phyloP scores from a whole-genome alignment of 1,284 basidiomycete species.

The Fomitopsis betulina region DNA sequence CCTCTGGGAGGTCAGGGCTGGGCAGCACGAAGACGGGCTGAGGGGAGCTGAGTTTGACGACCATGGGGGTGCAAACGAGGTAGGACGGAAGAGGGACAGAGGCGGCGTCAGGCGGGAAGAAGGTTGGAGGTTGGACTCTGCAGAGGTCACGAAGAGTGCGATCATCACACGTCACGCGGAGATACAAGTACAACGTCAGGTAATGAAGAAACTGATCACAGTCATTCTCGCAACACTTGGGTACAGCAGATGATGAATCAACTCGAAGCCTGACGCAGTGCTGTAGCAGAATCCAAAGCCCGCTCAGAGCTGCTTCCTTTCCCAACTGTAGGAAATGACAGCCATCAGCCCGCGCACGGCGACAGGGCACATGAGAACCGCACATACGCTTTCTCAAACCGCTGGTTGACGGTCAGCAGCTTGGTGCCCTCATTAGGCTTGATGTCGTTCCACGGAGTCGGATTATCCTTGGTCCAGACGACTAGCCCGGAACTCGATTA shows the following conservation, averaged over 20 bases:
- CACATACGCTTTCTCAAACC: slow-evolving; percentile 64
- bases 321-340: slow-evolving; percentile 47
- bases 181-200: slow-evolving; percentile 28
- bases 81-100: slow-evolving; percentile 5
- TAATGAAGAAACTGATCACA: slow-evolving; percentile 30
- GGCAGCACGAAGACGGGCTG: slow-evolving; percentile 39
- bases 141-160: background rate
- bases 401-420: slow-evolving; percentile 62
- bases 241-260: background rate
- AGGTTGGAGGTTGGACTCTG: no score
- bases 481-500: slow-evolving; percentile 37
- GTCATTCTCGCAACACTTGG: slow-evolving; percentile 30
- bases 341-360: slow-evolving; percentile 6
- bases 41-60: slow-evolving; percentile 35
- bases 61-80: slow-evolving; percentile 28
- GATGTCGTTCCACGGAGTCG: slow-evolving; percentile 76
- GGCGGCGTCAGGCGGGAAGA: no score
- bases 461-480: slow-evolving; percentile 77
- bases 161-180: slow-evolving; percentile 9
- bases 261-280: slow-evolving; percentile 2
- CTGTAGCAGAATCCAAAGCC: background rate
- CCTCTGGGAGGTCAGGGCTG: slow-evolving; percentile 41
- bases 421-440: slow-evolving; percentile 71
- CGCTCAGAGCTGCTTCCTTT: slow-evolving; percentile 60
- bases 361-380: background rate